These are phyloP conservation scores for Stentor roeselii DNA, from an alignment of 73 alveolate genomes.

Conservation along the genomic window DNA sequence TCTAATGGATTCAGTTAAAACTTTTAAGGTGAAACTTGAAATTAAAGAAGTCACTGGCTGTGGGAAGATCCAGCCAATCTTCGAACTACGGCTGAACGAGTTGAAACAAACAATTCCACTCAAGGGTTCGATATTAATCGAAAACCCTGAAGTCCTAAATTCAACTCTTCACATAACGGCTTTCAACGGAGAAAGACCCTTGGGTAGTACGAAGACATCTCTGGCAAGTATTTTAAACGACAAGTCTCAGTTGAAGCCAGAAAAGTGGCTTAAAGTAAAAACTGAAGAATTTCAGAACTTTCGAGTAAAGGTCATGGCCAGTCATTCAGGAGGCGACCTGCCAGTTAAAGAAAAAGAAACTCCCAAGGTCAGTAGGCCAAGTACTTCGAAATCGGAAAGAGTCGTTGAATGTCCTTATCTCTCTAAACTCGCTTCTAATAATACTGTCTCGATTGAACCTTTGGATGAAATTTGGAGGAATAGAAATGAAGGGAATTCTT, in stretches of 20 bases:
- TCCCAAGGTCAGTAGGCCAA: not conserved
- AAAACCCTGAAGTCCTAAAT: not conserved
- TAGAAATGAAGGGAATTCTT: not conserved
- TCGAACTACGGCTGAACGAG: not conserved
- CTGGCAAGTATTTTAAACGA: not conserved
- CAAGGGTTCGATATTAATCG: not conserved
- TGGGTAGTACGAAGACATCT: constrained; percentile 16
- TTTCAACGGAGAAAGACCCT: not conserved
- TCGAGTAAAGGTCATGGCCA: not conserved
- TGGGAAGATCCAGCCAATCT: not conserved
- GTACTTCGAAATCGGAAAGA: not conserved
- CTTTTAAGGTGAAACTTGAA: not conserved
- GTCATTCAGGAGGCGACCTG: not conserved
- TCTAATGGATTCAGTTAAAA: not conserved
- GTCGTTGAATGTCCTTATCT: constrained; percentile 5
- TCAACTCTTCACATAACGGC: not conserved
- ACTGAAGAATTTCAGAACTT: constrained; percentile 3
- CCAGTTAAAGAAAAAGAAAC: not conserved
- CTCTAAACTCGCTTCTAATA: not conserved
- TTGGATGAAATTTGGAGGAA: constrained; percentile 4
- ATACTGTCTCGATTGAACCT: not conserved
- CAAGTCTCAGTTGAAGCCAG: not conserved
- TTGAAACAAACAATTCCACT: not conserved
- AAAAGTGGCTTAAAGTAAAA: constrained; percentile 14
- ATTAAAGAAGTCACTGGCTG: constrained; percentile 7